A percentile compares a stretch with the other conserved stretches of the same genome.
phyloP scores from a whole-genome alignment of 2,329 filamentous ascomycete species.

The Colletotrichum simmondsii region DNA sequence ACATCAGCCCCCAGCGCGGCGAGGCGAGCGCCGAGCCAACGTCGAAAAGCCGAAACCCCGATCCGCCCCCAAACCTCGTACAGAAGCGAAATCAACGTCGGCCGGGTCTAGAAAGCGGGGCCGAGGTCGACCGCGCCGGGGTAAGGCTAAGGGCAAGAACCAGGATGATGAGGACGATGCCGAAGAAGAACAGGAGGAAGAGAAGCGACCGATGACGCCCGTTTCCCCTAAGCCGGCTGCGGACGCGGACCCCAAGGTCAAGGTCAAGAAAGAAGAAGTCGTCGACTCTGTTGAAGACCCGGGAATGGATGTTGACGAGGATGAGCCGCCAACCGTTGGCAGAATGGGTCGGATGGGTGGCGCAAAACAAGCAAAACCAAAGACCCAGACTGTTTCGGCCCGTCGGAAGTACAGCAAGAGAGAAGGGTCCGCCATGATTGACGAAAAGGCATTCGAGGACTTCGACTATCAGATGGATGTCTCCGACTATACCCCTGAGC shows the following conservation, averaged over 20 bases:
- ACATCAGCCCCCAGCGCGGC: conserved; percentile 91
- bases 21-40: conserved; percentile 81
- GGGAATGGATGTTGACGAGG: conserved; percentile 47
- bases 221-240: conserved; percentile 46
- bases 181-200: conserved; percentile 36
- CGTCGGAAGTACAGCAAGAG: conserved; percentile 87
- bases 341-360: conserved; percentile 60
- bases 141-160: conserved; percentile 49
- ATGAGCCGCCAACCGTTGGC: conserved; percentile 48
- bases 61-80: conserved; percentile 45
- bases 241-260: conserved; percentile 38
- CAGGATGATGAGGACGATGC: conserved; percentile 50
- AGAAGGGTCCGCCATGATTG: conserved; percentile 81
- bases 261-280: conserved; percentile 44
- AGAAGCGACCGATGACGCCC: conserved; percentile 30
- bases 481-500: conserved; percentile 88
- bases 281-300: conserved; percentile 64
- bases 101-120: conserved; percentile 51
- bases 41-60: conserved; percentile 62
- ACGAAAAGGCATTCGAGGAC: conserved; percentile 89
- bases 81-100: conserved; percentile 37
- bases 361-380: conserved; percentile 62
- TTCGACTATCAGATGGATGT: conserved; percentile 92
- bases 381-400: conserved; percentile 82
- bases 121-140: conserved; percentile 51